A percentile compares a stretch with the other conserved stretches of the same genome.
These are phyloP conservation scores for Nemania sp. DNA, from an alignment of 2,329 filamentous ascomycete genomes.

Conservation along the genomic window DNA sequence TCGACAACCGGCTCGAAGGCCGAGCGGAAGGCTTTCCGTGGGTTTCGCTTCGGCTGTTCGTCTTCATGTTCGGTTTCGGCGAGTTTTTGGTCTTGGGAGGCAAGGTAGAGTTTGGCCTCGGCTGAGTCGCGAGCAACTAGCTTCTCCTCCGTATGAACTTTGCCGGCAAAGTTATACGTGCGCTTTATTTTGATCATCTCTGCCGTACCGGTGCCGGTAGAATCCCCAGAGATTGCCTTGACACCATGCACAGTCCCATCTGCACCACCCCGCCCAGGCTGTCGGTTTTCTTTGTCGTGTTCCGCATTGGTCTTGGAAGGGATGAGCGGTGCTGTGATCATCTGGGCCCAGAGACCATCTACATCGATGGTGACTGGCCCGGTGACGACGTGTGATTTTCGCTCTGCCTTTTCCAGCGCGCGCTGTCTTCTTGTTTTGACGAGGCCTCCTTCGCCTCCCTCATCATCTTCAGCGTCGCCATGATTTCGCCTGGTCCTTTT, in stretches of 20 bases:
- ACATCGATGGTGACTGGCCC: slow-evolving; percentile 72
- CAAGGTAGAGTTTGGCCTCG: slow-evolving; percentile 67
- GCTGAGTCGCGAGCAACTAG: slow-evolving; percentile 67
- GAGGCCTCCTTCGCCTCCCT: slow-evolving; percentile 64
- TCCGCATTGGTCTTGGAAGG: slow-evolving; percentile 37
- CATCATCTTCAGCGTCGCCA: slow-evolving; percentile 48
- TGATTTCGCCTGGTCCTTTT: slow-evolving; percentile 53
- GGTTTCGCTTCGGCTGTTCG: slow-evolving; percentile 48
- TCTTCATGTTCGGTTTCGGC: slow-evolving; percentile 36
- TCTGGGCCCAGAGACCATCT: slow-evolving; percentile 70
- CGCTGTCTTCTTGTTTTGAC: slow-evolving; percentile 75
- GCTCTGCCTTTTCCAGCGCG: slow-evolving; percentile 67
- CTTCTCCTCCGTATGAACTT: slow-evolving; percentile 73
- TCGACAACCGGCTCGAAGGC: slow-evolving; percentile 63
- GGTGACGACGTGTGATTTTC: slow-evolving; percentile 54
- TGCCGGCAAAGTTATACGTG: slow-evolving; percentile 75
- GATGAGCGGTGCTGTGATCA: slow-evolving; percentile 55
- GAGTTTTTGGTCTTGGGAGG: slow-evolving; percentile 49
- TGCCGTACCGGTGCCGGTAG: slow-evolving; percentile 33
- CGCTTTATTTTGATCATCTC: slow-evolving; percentile 67
- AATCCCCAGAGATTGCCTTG: slow-evolving; percentile 14
- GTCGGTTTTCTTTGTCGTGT: slow-evolving; percentile 27
- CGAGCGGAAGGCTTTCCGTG: slow-evolving; percentile 63
- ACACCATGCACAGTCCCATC: slow-evolving; percentile 20
- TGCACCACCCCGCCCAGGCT: slow-evolving; percentile 13